These are phyloP conservation scores for Coprinellus aureogranulatus DNA, from an alignment of 768 basidiomycete genomes.

Conservation along the genomic window DNA sequence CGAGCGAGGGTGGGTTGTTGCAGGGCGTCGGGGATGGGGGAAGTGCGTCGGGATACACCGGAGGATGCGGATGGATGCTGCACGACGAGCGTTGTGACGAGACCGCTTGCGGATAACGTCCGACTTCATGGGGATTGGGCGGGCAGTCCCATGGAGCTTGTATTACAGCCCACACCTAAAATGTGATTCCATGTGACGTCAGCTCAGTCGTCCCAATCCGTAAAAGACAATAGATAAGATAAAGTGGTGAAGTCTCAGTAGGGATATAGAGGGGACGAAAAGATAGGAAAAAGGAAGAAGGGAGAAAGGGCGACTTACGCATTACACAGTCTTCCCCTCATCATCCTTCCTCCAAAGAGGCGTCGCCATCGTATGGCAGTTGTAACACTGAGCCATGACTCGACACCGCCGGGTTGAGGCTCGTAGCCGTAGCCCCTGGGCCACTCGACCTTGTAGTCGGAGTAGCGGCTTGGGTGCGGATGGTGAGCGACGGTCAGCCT, in stretches of 20 bases:
- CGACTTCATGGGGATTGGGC: slow-evolving; percentile 89
- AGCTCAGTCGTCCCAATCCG: slow-evolving; percentile 1
- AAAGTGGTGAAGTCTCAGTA: slow-evolving; percentile 5
- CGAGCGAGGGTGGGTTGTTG: slow-evolving; percentile 61
- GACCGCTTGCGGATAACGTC: slow-evolving; percentile 88
- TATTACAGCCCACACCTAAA: slow-evolving; percentile 78
- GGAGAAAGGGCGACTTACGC: slow-evolving; percentile 55
- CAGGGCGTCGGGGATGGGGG: slow-evolving; percentile 59
- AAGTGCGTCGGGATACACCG: slow-evolving; percentile 69
- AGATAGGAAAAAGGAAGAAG: too few relatives aligned
- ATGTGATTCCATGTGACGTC: slow-evolving; percentile 4
- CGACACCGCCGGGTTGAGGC: slow-evolving; percentile 45
- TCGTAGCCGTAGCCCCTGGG: slow-evolving; percentile 65
- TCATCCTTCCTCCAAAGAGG: slow-evolving; percentile 90
- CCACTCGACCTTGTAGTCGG: slow-evolving; percentile 50
- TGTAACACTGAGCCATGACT: slow-evolving; percentile 84
- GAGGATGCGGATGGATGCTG: slow-evolving; percentile 66
- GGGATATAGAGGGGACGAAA: too few relatives aligned
- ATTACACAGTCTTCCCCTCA: slow-evolving; percentile 88
- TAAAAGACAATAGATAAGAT: slow-evolving; percentile 6
- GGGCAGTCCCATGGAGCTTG: slow-evolving; percentile 81
- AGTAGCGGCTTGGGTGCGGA: slow-evolving; percentile 52
- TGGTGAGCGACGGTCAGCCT: slow-evolving; percentile 59
- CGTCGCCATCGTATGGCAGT: slow-evolving; percentile 86
- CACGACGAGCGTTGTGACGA: slow-evolving; percentile 71